phyloP scores from a whole-genome alignment of 208 protist species.

The Leptomonas seymouri region DNA sequence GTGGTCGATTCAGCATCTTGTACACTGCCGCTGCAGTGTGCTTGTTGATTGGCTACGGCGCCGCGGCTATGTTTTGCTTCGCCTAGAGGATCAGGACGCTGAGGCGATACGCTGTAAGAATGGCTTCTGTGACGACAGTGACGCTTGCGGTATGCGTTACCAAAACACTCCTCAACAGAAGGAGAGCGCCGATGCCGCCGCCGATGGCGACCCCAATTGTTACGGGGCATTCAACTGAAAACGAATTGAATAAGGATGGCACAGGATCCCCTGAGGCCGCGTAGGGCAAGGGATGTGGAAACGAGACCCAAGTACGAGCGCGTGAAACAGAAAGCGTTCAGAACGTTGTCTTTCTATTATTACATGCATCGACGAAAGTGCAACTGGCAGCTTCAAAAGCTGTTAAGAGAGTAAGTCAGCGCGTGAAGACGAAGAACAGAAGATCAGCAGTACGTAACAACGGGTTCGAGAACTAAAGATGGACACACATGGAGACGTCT shows the following conservation, averaged over 20 bases:
- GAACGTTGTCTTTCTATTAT: no score
- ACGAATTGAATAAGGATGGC: no score
- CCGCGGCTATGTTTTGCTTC: not conserved
- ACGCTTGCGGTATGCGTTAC: not conserved
- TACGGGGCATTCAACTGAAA: not conserved
- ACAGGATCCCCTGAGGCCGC: no score
- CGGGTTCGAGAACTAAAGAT: no score
- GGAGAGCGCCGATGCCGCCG: constrained; percentile 1
- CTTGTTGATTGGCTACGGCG: not conserved
- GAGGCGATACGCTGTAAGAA: not conserved
- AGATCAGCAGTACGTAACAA: no score
- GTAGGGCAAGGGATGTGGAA: not conserved
- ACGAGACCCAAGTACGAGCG: not conserved
- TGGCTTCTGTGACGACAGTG: not conserved
- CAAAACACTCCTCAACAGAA: not conserved
- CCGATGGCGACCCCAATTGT: not conserved
- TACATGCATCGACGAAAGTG: no score
- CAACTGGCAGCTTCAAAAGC: no score
- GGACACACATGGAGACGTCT: no score
- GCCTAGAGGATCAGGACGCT: not conserved
- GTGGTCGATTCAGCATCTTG: not conserved
- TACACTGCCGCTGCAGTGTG: not conserved
- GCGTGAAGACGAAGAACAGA: no score
- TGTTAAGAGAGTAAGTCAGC: no score
- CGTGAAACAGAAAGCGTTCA: no score